Evolutionary conservation across 495 filamentous ascomycete species (phyloP), one percentile per base, ranked within the genome.

Genomic region (Penicillium coffeae): DNA sequence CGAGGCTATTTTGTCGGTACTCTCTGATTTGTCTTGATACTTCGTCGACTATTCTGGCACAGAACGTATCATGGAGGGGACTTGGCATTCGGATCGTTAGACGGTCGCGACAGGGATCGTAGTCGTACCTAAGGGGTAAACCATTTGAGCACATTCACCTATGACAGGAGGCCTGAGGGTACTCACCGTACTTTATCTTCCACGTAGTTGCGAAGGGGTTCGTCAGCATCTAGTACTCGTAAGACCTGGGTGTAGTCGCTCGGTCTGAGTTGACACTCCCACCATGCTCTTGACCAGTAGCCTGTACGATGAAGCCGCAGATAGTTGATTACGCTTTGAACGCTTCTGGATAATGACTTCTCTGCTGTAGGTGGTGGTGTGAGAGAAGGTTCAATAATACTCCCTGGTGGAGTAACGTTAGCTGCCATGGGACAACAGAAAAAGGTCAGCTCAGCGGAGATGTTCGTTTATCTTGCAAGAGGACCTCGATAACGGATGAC

Each of bases 11-110:
- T n/a, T n/a, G 41, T 33, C 42, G 3, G 19, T 36, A 21, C 8
- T 42, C 5, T 36, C 34, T 37, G 3, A 55, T 42, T 43, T 56
- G 49, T 6, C 16, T 16, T n/a, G 15, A 40, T 14, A 60, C 48
- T 33, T 45, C 48, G 12, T 37, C 32, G 18, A 50, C 55, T 34
- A 55, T 14, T 35, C 47, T 14, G 18, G 48, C 48, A 45, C 50
- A 54, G 20, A 62, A 38, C 2, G 52, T 19, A 36, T 53, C 51
- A 33, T 62, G 55, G 35, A 58, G 43, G 16, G 45, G 35, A 30
- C 39, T 59, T 15, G 55, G 55, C 58, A 55, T 55, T 38, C 58
- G 58, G 50, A 56, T 45, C n/a, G 52, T 47, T 1, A 63, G 44
- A 35, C 39, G 22, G 30, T 41, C 42, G 10, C 50, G 40, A 15